These are phyloP conservation scores for Dalbergia cochinchinensis DNA, from an alignment of 306 rosid genomes.

Conservation along the genomic window DNA sequence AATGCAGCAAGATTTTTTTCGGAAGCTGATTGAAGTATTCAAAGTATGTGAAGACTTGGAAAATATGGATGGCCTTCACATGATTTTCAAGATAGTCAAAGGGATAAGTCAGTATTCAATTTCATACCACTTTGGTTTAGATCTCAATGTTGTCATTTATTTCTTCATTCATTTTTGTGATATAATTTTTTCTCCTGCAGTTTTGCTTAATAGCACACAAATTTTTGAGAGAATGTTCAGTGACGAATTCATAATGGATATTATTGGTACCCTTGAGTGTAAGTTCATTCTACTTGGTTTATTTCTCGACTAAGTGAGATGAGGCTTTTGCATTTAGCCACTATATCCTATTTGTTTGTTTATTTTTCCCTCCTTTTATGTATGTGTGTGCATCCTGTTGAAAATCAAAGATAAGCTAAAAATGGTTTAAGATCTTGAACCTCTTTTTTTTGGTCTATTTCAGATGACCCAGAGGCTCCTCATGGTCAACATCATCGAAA, in stretches of 20 bases:
- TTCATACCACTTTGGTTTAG: conserved; percentile 35
- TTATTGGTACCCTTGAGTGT: conserved; percentile 91
- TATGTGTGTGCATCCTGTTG: background rate
- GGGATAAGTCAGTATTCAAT: conserved; percentile 84
- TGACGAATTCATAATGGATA: conserved; percentile 84
- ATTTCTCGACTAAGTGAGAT: background rate
- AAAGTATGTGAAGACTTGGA: conserved; percentile 84
- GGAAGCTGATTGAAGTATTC: conserved; percentile 79
- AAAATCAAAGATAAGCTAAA: background rate
- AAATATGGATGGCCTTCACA: conserved; percentile 85
- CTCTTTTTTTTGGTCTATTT: conserved; percentile 5
- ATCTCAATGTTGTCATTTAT: conserved; percentile 6
- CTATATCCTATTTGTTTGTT: background rate
- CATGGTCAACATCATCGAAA: conserved; percentile 73
- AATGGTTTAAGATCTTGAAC: conserved; percentile 28
- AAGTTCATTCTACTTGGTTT: conserved; percentile 54
- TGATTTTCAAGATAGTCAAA: conserved; percentile 88
- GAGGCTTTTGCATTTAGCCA: conserved; percentile 4
- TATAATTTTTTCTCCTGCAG: conserved; percentile 57
- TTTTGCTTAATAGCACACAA: conserved; percentile 84
- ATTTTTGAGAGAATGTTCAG: conserved; percentile 85
- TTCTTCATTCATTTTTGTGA: conserved; percentile 37
- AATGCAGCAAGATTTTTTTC: conserved; percentile 88
- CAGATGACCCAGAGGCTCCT: conserved; percentile 90
- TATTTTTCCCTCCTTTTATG: background rate